phyloP scores from a whole-genome alignment of 768 basidiomycete genomes.

The Pleurotus giganteus region DNA sequence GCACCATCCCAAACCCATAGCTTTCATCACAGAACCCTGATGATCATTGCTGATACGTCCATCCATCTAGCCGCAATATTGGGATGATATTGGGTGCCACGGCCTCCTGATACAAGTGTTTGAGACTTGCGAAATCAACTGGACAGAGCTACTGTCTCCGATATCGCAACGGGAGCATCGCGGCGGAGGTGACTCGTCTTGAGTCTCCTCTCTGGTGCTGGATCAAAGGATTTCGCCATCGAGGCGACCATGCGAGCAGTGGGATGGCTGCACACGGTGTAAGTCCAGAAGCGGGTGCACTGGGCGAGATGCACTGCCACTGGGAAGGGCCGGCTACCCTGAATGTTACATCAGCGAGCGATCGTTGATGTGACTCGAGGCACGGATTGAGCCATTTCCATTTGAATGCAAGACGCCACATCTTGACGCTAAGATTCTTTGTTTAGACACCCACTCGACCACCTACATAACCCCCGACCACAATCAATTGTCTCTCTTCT shows the following conservation, averaged over 20 bases:
- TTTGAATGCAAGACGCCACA: slow-evolving; percentile 5
- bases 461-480: not conserved
- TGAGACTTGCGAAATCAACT: not conserved
- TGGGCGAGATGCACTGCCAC: not conserved
- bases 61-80: not conserved
- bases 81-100: not conserved
- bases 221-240: too few relatives aligned
- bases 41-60: slow-evolving; percentile 4
- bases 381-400: slow-evolving; percentile 1
- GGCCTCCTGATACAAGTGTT: not conserved
- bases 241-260: not conserved
- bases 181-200: not conserved
- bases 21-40: slow-evolving; percentile 3
- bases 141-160: not conserved
- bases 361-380: not conserved
- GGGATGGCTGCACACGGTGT: not conserved
- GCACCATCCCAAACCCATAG: not conserved
- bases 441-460: not conserved
- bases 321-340: slow-evolving; percentile 2
- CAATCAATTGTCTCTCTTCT: not conserved
- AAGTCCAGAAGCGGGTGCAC: not conserved
- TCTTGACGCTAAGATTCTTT: not conserved
- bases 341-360: not conserved
- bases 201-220: not conserved
- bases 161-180: not conserved